phyloP scores from a whole-genome alignment of 1,284 basidiomycete genomes.

The Cutaneotrichosporon sp. region DNA sequence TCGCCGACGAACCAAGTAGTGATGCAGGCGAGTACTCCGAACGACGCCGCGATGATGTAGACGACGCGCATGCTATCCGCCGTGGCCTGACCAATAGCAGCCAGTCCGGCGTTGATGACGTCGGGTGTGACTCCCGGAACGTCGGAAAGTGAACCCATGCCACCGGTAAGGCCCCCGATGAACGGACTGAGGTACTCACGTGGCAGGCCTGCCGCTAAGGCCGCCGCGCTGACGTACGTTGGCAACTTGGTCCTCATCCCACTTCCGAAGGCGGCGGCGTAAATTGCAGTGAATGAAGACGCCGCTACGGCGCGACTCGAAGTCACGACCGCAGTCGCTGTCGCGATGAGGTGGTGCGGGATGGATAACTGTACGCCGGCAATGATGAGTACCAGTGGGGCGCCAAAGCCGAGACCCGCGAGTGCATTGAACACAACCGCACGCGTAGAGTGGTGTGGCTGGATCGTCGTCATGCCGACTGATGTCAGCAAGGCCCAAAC shows the following conservation, averaged over 20 bases:
- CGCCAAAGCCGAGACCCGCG: slow-evolving; percentile 28
- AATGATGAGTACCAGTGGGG: slow-evolving; percentile 30
- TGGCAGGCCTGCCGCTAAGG: slow-evolving; percentile 22
- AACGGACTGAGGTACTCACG: slow-evolving; percentile 17
- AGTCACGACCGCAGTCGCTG: slow-evolving; percentile 26
- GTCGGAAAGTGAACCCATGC: neutral
- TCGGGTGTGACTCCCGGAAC: slow-evolving; percentile 18
- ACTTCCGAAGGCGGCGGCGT: slow-evolving; percentile 20
- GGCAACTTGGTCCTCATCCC: slow-evolving; percentile 21
- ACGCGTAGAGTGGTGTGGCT: slow-evolving; percentile 14
- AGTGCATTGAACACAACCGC: slow-evolving; percentile 20
- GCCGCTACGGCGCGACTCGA: slow-evolving; percentile 26
- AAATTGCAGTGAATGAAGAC: slow-evolving; percentile 26
- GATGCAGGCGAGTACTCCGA: slow-evolving; percentile 16
- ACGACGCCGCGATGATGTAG: slow-evolving; percentile 19
- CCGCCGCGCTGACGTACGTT: slow-evolving; percentile 19
- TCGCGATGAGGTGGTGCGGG: slow-evolving; percentile 32
- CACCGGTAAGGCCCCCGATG: slow-evolving; percentile 8
- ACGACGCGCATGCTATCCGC: slow-evolving; percentile 16
- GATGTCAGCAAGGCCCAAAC: neutral
- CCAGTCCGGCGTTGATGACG: slow-evolving; percentile 14
- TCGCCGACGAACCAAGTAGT: slow-evolving; percentile 14
- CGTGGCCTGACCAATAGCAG: slow-evolving; percentile 7
- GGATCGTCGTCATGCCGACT: slow-evolving; percentile 22
- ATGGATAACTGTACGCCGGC: slow-evolving; percentile 27